phyloP scores from a whole-genome alignment of 768 basidiomycete genomes.

The Austroboletus eburneus region DNA sequence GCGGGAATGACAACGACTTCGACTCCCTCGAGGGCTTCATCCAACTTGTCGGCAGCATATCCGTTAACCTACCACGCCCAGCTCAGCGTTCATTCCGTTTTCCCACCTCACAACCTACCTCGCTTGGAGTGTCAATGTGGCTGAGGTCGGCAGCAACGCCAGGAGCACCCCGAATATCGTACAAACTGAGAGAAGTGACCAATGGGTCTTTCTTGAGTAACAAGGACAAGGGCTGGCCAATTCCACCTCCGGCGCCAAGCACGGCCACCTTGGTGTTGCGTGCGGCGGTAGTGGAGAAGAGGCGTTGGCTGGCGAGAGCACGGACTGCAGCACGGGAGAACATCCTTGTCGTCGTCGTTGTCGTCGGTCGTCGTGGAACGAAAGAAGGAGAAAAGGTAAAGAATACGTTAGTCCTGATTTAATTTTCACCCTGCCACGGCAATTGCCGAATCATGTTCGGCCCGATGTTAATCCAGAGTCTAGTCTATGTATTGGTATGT shows the following conservation, averaged over 20 bases:
- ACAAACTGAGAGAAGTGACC: constrained; percentile 75
- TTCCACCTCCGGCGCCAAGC: constrained; percentile 97
- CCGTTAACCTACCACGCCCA: constrained; percentile 58
- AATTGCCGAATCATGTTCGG: constrained; percentile 14
- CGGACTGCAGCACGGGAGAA: constrained; percentile 62
- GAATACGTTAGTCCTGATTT: too few relatives aligned
- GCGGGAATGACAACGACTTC: constrained; percentile 97
- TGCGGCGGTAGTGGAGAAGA: constrained; percentile 71
- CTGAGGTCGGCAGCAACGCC: constrained; percentile 98
- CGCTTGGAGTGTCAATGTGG: constrained; percentile 87
- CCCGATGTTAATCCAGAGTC: too few relatives aligned
- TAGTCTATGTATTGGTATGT: too few relatives aligned
- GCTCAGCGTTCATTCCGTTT: constrained; percentile 1
- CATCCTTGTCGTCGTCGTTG: constrained; percentile 44
- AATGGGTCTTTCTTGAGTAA: constrained; percentile 86
- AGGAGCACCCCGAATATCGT: constrained; percentile 26
- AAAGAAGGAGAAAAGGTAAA: background rate
- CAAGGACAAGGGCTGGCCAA: constrained; percentile 94
- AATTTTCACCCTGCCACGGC: constrained; percentile 13
- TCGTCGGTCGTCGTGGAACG: constrained; percentile 11
- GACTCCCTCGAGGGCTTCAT: constrained; percentile 83
- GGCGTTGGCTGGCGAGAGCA: constrained; percentile 50
- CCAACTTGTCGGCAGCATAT: constrained; percentile 82
- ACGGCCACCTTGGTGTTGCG: constrained; percentile 89
- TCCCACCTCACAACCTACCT: constrained; percentile 45